Conservation (phyloP, 1,284 basidiomycete genomes). For the Boletus chippewaensis region DNA sequence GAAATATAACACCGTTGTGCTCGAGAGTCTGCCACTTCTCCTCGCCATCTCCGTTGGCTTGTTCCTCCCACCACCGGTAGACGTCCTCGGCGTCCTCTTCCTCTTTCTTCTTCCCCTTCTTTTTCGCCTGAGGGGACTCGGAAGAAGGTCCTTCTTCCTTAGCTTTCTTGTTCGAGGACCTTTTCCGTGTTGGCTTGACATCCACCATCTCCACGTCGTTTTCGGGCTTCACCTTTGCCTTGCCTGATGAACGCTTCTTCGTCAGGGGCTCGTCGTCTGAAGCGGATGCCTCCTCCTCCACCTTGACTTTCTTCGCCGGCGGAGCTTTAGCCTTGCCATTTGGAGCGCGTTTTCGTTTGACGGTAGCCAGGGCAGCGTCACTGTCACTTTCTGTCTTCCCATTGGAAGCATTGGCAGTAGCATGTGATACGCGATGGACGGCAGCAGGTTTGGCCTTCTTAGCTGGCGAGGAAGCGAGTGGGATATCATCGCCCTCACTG, state of each 20-base stretch:
- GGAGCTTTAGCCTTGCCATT: constrained; percentile 43
- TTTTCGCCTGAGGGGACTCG: constrained; percentile 31
- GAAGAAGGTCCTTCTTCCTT: constrained; percentile 28
- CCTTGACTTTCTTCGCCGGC: constrained; percentile 62
- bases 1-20: constrained; percentile 94
- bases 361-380: constrained; percentile 31
- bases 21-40: constrained; percentile 91
- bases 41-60: constrained; percentile 65
- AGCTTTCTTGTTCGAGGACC: constrained; percentile 36
- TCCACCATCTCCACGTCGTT: constrained; percentile 43
- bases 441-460: constrained; percentile 43
- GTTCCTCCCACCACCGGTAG: constrained; percentile 81
- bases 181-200: constrained; percentile 42
- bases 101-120: constrained; percentile 48
- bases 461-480: constrained; percentile 62
- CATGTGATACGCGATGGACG: constrained; percentile 37
- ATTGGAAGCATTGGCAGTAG: constrained; percentile 32
- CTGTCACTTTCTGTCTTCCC: constrained; percentile 37
- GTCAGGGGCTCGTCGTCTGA: constrained; percentile 40
- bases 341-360: constrained; percentile 35
- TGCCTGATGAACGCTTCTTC: constrained; percentile 43
- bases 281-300: constrained; percentile 42
- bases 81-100: constrained; percentile 63
- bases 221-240: constrained; percentile 51
- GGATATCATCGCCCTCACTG: constrained; percentile 68